Percentiles rank a stretch among this genome's conserved stretches.
Evolutionary conservation across 768 basidiomycete genomes (phyloP).

Genomic region (Russula dissimulans): DNA sequence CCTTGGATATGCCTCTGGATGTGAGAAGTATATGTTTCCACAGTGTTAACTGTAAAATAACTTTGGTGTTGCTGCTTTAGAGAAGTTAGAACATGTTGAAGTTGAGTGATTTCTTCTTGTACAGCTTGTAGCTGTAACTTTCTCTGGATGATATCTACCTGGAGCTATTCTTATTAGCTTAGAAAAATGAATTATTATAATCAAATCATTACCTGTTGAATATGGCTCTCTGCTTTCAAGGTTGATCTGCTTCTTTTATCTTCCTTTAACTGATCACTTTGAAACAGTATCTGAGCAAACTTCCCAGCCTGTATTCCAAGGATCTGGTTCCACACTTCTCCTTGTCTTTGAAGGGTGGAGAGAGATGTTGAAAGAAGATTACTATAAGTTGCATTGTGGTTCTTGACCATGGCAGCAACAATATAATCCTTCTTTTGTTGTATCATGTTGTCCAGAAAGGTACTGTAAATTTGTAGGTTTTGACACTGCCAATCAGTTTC

Average conservation of each 20-base stretch:
- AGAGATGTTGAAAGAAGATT: background rate
- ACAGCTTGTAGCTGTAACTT: background rate
- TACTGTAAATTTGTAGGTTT: background rate
- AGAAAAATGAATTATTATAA: background rate
- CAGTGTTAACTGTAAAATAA: background rate
- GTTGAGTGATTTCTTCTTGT: slow-evolving; percentile 3
- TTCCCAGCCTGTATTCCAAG: background rate
- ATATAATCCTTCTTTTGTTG: slow-evolving; percentile 1
- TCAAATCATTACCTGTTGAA: slow-evolving; percentile 4
- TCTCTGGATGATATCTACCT: background rate
- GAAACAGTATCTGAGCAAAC: slow-evolving; percentile 4
- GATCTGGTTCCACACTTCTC: background rate
- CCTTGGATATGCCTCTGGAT: background rate
- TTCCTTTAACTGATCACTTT: slow-evolving; percentile 1
- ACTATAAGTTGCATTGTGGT: background rate
- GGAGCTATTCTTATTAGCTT: background rate
- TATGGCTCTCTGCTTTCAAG: background rate
- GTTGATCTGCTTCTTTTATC: background rate
- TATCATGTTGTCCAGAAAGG: background rate
- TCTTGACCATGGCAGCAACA: slow-evolving; percentile 1
- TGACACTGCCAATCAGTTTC: slow-evolving; percentile 1
- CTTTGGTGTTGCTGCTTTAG: background rate
- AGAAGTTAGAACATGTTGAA: background rate
- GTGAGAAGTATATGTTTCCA: background rate
- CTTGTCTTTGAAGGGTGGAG: background rate